phyloP scores from a whole-genome alignment of 2,329 filamentous ascomycete species.

The Iodosphaeria phyllophila region DNA sequence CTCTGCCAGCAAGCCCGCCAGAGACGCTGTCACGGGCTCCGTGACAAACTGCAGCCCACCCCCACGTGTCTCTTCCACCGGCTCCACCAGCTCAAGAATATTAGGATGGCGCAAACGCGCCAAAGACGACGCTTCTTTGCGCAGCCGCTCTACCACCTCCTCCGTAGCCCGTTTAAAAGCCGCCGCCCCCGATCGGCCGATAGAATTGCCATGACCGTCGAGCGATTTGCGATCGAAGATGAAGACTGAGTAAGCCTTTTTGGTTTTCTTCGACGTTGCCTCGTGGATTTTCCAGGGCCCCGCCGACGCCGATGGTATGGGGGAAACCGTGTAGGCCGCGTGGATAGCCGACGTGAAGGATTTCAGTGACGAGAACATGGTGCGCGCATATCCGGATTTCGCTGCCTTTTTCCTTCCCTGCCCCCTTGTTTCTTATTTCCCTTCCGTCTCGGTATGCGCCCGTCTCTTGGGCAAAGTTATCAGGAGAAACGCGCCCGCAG shows the following conservation, averaged over 20 bases:
- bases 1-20: conserved; percentile 63
- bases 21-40: conserved; percentile 75
- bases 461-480: too few species aligned
- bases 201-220: conserved; percentile 45
- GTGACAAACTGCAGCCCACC: conserved; percentile 93
- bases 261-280: conserved; percentile 89
- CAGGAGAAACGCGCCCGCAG: too few species aligned
- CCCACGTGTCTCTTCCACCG: conserved; percentile 81
- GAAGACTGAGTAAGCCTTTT: conserved; percentile 77
- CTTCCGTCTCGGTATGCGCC: too few species aligned
- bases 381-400: too few species aligned
- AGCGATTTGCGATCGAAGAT: conserved; percentile 83
- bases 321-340: conserved; percentile 72
- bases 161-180: conserved; percentile 68
- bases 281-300: conserved; percentile 97
- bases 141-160: conserved; percentile 77
- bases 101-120: conserved; percentile 81
- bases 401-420: too few species aligned
- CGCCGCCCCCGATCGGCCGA: conserved; percentile 43
- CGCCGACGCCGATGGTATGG: conserved; percentile 56
- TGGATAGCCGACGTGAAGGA: conserved; percentile 87
- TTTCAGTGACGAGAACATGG: conserved; percentile 89
- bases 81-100: conserved; percentile 81
- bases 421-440: too few species aligned
- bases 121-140: conserved; percentile 77